Percentiles rank a stretch among this genome's conserved stretches.
phyloP scores from a whole-genome alignment of 768 basidiomycete species.

The Suillus tomentosus region DNA sequence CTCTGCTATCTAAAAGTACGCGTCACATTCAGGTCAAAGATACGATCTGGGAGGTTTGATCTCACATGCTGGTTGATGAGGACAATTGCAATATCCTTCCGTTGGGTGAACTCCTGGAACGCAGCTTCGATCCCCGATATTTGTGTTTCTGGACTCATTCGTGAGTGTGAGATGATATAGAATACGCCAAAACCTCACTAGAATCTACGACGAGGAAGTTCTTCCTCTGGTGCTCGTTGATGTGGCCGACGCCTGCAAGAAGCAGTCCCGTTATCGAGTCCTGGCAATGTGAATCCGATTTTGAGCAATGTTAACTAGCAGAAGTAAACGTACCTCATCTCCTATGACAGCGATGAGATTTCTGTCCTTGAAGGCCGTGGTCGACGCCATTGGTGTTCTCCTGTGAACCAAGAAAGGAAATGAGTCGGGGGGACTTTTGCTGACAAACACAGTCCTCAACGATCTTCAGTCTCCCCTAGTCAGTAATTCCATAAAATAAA shows the following conservation, averaged over 20 bases:
- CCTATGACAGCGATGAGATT: conserved; percentile 94
- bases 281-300: conserved; percentile 40
- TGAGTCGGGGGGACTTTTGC: conserved; percentile 7
- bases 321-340: conserved; percentile 71
- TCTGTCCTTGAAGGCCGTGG: conserved; percentile 73
- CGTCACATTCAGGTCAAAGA: conserved; percentile 8
- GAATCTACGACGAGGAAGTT: conserved; percentile 95
- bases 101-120: conserved; percentile 93
- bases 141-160: conserved; percentile 71
- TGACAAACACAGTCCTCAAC: conserved; percentile 16
- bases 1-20: conserved; percentile 78
- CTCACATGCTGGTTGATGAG: conserved; percentile 98
- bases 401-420: conserved; percentile 21
- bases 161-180: conserved; percentile 15
- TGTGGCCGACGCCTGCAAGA: conserved; percentile 92
- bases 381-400: conserved; percentile 45
- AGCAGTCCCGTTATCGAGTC: conserved; percentile 97
- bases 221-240: conserved; percentile 90
- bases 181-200: conserved; percentile 56
- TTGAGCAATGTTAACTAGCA: background rate
- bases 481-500: background rate
- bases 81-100: conserved; percentile 93
- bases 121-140: conserved; percentile 86
- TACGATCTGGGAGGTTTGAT: conserved; percentile 16
- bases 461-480: conserved; percentile 1